Conservation (phyloP, 2,329 filamentous ascomycete species). For the Fusarium dimerum region DNA sequence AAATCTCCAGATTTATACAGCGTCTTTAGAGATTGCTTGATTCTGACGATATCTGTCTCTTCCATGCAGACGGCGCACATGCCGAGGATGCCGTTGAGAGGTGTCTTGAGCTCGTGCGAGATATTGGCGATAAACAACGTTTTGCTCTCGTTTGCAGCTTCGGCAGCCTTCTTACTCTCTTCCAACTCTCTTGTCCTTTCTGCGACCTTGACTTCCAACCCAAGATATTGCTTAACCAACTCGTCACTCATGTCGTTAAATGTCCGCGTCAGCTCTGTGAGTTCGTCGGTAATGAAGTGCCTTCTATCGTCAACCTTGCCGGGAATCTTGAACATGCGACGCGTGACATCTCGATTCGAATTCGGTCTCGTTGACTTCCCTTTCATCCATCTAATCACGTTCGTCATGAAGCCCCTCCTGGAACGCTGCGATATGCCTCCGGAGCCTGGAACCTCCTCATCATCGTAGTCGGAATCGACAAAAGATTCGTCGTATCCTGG, state of each 20-base stretch:
- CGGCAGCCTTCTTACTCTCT: conserved; percentile 86
- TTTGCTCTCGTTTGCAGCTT: conserved; percentile 96
- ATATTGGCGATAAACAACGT: conserved; percentile 98
- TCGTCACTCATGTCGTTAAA: conserved; percentile 97
- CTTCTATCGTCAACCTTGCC: conserved; percentile 75
- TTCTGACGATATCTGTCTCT: conserved; percentile 74
- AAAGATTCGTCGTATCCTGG: conserved; percentile 58
- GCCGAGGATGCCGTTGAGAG: conserved; percentile 91
- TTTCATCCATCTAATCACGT: conserved; percentile 39
- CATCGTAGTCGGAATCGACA: conserved; percentile 46
- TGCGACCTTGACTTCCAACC: conserved; percentile 80
- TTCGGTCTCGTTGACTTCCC: conserved; percentile 33
- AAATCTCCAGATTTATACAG: conserved; percentile 77
- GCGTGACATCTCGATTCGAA: conserved; percentile 41
- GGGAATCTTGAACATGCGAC: conserved; percentile 77
- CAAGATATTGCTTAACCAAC: conserved; percentile 80
- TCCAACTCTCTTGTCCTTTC: conserved; percentile 83
- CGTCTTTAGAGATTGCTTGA: conserved; percentile 82
- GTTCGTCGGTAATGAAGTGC: conserved; percentile 78
- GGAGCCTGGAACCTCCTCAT: conserved; percentile 41
- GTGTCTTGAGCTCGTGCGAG: conserved; percentile 83
- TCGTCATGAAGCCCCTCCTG: conserved; percentile 43
- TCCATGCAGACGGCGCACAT: conserved; percentile 95
- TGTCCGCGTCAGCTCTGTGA: conserved; percentile 78
- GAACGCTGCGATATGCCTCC: conserved; percentile 46